phyloP scores from a whole-genome alignment of 2,329 filamentous ascomycete species.

The Aspergillus jensenii region DNA sequence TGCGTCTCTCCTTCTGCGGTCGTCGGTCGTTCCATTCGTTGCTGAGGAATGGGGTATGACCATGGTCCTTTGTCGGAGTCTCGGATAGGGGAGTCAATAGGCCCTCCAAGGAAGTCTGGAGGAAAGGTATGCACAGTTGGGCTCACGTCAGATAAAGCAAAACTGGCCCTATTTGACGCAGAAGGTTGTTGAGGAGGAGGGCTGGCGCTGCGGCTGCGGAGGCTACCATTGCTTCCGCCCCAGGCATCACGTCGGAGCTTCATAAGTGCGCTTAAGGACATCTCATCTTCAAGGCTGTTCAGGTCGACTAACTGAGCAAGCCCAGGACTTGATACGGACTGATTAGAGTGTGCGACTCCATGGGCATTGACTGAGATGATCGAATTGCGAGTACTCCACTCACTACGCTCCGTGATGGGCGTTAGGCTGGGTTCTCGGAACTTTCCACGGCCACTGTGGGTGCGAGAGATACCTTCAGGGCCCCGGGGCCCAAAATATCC shows the following conservation, averaged over 20 bases:
- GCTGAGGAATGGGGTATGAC: not conserved
- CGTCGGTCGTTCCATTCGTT: not conserved
- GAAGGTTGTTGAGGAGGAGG: constrained; percentile 40
- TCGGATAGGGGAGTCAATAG: constrained; percentile 18
- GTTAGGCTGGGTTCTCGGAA: constrained; percentile 89
- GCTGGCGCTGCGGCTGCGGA: constrained; percentile 54
- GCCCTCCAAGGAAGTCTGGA: constrained; percentile 18
- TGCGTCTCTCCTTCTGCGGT: constrained; percentile 1
- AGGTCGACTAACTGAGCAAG: constrained; percentile 72
- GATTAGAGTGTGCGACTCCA: constrained; percentile 46
- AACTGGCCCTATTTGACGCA: constrained; percentile 35
- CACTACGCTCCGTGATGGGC: constrained; percentile 91
- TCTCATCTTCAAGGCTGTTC: constrained; percentile 63
- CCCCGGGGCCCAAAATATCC: constrained; percentile 85
- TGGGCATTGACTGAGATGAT: constrained; percentile 71
- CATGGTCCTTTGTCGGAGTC: constrained; percentile 13
- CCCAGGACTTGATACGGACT: constrained; percentile 65
- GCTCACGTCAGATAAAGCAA: constrained; percentile 35
- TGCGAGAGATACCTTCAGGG: constrained; percentile 60
- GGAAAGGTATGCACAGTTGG: constrained; percentile 24
- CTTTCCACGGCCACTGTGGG: constrained; percentile 69
- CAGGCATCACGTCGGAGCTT: constrained; percentile 74
- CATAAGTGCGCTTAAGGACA: constrained; percentile 71
- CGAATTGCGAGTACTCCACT: constrained; percentile 93
- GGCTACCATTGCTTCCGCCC: constrained; percentile 75